phyloP scores from a whole-genome alignment of 306 rosid genomes.

The Quercus wislizeni region DNA sequence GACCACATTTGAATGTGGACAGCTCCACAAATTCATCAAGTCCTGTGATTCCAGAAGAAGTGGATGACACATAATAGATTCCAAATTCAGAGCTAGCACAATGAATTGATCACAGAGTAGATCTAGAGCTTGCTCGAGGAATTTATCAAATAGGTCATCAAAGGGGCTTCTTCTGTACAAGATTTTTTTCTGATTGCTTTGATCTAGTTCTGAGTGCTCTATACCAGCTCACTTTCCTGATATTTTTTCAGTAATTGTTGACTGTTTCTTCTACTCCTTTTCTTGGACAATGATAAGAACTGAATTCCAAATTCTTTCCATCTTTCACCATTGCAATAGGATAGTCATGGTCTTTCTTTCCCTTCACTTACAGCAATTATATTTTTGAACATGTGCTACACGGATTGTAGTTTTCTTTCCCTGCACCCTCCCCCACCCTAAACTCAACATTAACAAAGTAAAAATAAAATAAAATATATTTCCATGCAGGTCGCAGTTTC shows the following conservation, averaged over 20 bases:
- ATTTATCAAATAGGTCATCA: too few relatives aligned
- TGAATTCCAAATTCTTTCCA: neutral
- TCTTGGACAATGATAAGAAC: neutral
- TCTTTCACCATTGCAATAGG: neutral
- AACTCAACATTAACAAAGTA: neutral
- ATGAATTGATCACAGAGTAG: too few relatives aligned
- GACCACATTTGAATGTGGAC: too few relatives aligned
- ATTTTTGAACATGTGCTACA: neutral
- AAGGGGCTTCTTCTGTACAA: too few relatives aligned
- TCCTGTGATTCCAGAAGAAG: too few relatives aligned
- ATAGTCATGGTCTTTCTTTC: neutral
- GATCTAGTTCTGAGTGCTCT: too few relatives aligned
- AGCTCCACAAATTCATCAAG: too few relatives aligned
- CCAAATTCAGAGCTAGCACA: too few relatives aligned
- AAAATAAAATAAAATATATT: neutral
- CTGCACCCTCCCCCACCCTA: neutral
- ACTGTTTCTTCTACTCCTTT: neutral
- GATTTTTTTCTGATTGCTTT: too few relatives aligned
- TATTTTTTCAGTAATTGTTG: neutral
- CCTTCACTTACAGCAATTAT: neutral
- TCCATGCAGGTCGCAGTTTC: conserved; percentile 83
- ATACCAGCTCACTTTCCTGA: too few relatives aligned
- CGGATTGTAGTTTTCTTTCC: neutral
- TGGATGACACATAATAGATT: too few relatives aligned
- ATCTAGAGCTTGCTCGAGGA: too few relatives aligned